These are phyloP conservation scores for Neurospora sp. DNA, from an alignment of 495 filamentous ascomycete genomes.

Conservation along the genomic window DNA sequence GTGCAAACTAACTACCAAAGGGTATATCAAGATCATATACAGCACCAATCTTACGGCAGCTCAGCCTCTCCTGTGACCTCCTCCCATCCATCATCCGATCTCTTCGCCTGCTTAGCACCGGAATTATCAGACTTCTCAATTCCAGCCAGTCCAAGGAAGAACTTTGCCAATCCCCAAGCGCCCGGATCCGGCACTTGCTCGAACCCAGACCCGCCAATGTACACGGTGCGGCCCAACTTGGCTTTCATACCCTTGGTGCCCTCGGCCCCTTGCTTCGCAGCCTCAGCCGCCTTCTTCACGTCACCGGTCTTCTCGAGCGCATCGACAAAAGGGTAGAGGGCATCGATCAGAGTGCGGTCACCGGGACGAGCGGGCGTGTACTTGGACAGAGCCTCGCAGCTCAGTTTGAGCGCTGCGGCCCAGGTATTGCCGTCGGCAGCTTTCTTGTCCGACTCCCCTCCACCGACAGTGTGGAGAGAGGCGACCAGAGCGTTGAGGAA, in stretches of 20 bases:
- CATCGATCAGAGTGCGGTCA: conserved; percentile 86
- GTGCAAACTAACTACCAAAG: background rate
- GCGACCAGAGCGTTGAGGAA: conserved; percentile 86
- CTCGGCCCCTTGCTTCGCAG: conserved; percentile 66
- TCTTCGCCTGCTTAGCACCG: conserved; percentile 8
- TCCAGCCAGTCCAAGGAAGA: conserved; percentile 66
- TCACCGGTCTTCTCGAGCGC: conserved; percentile 52
- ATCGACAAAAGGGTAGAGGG: conserved; percentile 78
- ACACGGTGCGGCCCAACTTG: conserved; percentile 78
- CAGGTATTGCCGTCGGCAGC: conserved; percentile 41
- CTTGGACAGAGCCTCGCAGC: conserved; percentile 57
- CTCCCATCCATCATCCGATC: conserved; percentile 14
- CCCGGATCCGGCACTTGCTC: conserved; percentile 86
- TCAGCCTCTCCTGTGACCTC: conserved; percentile 6
- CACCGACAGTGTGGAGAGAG: conserved; percentile 44
- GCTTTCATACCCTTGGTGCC: conserved; percentile 86
- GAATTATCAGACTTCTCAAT: conserved; percentile 23
- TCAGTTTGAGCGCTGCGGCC: conserved; percentile 62
- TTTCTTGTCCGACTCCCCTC: conserved; percentile 20
- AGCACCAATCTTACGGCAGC: background rate
- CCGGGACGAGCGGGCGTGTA: conserved; percentile 89
- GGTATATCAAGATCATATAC: background rate
- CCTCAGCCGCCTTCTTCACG: conserved; percentile 60
- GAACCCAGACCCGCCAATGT: conserved; percentile 76
- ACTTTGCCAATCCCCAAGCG: conserved; percentile 71